A percentile compares a stretch with the other conserved stretches of the same genome.
Evolutionary conservation across 805 yeast species (phyloP).

Genomic region (Nakazawaea populi): DNA sequence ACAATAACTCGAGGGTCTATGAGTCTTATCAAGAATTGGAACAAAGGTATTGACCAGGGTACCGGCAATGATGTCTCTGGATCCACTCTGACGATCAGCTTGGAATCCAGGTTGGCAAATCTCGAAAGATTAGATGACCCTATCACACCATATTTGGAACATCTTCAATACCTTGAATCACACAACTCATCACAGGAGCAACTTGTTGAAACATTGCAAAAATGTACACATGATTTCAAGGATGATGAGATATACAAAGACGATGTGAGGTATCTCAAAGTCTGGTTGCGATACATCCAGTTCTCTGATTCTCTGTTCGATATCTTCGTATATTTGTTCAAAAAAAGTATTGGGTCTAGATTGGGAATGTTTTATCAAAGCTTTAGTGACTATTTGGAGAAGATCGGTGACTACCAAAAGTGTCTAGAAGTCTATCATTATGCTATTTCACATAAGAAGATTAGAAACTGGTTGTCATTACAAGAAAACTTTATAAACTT

Average conservation of each 20-base stretch:
- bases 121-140: constrained; percentile 76
- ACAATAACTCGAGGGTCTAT: background rate
- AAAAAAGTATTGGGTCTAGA: constrained; percentile 62
- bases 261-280: constrained; percentile 71
- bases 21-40: constrained; percentile 1
- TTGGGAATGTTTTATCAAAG: constrained; percentile 74
- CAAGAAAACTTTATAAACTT: constrained; percentile 38
- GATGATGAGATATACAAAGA: constrained; percentile 65
- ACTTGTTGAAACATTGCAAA: constrained; percentile 56
- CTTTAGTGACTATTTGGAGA: constrained; percentile 61
- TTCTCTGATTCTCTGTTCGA: constrained; percentile 67
- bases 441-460: constrained; percentile 48
- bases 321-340: constrained; percentile 62
- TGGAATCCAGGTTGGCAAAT: background rate
- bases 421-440: constrained; percentile 54
- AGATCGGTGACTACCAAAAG: constrained; percentile 36
- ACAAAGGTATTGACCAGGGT: background rate
- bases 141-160: constrained; percentile 65
- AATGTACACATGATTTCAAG: constrained; percentile 64
- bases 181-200: constrained; percentile 61
- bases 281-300: constrained; percentile 77
- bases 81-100: no score
- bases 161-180: constrained; percentile 72
- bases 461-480: constrained; percentile 58
- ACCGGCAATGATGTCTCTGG: background rate